phyloP scores from a whole-genome alignment of 1,139 yeast genomes.

The Yarrowia galli region DNA sequence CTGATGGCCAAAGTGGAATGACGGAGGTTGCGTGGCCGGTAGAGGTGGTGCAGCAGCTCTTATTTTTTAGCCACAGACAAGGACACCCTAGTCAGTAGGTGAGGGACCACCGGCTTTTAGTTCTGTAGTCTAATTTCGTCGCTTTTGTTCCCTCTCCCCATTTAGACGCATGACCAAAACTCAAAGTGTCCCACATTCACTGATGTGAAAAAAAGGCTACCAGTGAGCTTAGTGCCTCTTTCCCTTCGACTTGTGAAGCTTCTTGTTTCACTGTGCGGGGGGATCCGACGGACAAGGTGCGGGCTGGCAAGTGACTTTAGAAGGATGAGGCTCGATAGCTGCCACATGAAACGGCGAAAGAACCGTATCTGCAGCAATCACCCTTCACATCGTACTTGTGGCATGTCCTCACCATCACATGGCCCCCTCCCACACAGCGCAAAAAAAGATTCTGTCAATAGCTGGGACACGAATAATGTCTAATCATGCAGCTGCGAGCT shows the following conservation, averaged over 20 bases:
- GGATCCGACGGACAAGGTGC: slow-evolving; percentile 2
- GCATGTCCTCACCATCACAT: slow-evolving; percentile 14
- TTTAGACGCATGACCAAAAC: slow-evolving; percentile 17
- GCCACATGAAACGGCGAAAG: not conserved
- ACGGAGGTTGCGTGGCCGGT: slow-evolving; percentile 6
- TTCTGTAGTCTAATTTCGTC: slow-evolving; percentile 28
- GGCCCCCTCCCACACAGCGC: slow-evolving; percentile 5
- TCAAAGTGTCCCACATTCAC: not conserved
- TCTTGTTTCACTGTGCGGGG: slow-evolving; percentile 14
- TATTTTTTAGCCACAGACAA: slow-evolving; percentile 7
- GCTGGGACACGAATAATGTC: slow-evolving; percentile 15
- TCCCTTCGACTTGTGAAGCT: not conserved
- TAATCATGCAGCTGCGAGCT: slow-evolving; percentile 16
- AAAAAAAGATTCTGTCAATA: slow-evolving; percentile 1
- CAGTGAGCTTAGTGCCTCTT: slow-evolving; percentile 6
- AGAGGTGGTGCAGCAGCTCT: slow-evolving; percentile 15
- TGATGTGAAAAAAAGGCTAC: slow-evolving; percentile 15
- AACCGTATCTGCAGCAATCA: not conserved
- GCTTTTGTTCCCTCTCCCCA: slow-evolving; percentile 23
- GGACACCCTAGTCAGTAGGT: slow-evolving; percentile 20
- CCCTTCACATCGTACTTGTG: slow-evolving; percentile 12
- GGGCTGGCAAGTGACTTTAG: not conserved
- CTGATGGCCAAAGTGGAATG: not conserved
- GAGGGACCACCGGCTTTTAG: slow-evolving; percentile 19
- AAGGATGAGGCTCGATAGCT: not conserved